Conservation (phyloP, 257 asterid species). For the Eustoma russellianum region DNA sequence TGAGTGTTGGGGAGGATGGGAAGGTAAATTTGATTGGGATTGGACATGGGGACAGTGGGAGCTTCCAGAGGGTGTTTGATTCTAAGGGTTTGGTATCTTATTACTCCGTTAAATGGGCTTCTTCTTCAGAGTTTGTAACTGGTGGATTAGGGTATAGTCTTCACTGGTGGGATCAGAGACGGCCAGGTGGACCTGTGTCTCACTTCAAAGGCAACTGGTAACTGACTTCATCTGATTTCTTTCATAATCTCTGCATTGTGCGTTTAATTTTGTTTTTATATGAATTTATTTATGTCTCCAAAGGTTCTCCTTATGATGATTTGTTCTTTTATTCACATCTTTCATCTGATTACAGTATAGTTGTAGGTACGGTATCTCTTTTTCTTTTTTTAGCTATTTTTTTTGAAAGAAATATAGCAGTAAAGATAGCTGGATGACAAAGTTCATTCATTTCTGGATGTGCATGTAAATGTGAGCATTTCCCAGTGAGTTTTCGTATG, state of each 20-base stretch:
- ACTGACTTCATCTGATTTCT: conserved; percentile 1
- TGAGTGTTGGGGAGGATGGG: conserved; percentile 84
- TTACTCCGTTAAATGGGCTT: conserved; percentile 78
- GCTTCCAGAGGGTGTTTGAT: conserved; percentile 49
- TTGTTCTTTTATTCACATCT: too few species aligned
- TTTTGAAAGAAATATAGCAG: too few species aligned
- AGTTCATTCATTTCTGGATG: too few species aligned
- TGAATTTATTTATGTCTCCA: too few species aligned
- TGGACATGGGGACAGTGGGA: conserved; percentile 19
- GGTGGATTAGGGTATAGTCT: conserved; percentile 81
- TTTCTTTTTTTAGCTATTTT: too few species aligned
- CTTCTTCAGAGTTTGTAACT: conserved; percentile 74
- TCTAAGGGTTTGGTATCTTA: conserved; percentile 68
- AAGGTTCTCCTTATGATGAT: too few species aligned
- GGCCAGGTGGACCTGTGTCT: conserved; percentile 62
- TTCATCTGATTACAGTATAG: too few species aligned
- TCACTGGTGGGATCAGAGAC: conserved; percentile 91
- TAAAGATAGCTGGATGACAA: too few species aligned
- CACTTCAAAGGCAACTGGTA: conserved; percentile 76
- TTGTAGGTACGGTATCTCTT: too few species aligned
- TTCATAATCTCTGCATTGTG: conserved; percentile 1
- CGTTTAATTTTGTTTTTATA: neutral
- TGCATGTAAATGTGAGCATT: too few species aligned
- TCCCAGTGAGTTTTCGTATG: too few species aligned
- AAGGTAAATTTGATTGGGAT: conserved; percentile 51